Conservation (phyloP, 768 basidiomycete genomes). For the Tricholoma terreum region DNA sequence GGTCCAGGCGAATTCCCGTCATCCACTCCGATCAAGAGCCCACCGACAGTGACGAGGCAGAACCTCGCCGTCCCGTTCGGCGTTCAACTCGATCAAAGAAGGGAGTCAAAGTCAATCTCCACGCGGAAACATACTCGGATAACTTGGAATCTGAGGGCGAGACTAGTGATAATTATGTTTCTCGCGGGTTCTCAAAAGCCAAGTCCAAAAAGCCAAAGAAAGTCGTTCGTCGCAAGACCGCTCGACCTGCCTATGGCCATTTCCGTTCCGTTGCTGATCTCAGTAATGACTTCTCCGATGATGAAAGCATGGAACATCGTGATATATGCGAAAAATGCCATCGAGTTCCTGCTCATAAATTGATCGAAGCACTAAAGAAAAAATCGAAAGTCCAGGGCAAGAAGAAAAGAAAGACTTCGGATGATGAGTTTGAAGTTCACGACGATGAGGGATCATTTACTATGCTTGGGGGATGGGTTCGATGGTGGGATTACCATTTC, state of each 20-base stretch:
- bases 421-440: slow-evolving; percentile 51
- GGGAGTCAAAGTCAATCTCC: slow-evolving; percentile 33
- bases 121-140: slow-evolving; percentile 24
- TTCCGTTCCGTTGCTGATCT: slow-evolving; percentile 40
- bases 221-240: slow-evolving; percentile 22
- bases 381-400: slow-evolving; percentile 32
- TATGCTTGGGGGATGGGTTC: slow-evolving; percentile 76
- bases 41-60: slow-evolving; percentile 20
- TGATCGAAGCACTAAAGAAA: slow-evolving; percentile 37
- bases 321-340: slow-evolving; percentile 72
- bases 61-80: slow-evolving; percentile 31
- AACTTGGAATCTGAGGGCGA: slow-evolving; percentile 30
- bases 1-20: slow-evolving; percentile 32
- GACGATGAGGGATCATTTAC: slow-evolving; percentile 53
- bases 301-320: slow-evolving; percentile 58
- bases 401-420: slow-evolving; percentile 37
- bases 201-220: slow-evolving; percentile 20
- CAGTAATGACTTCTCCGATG: slow-evolving; percentile 51
- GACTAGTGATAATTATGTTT: slow-evolving; percentile 22
- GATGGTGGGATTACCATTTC: slow-evolving; percentile 52
- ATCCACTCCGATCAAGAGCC: slow-evolving; percentile 36
- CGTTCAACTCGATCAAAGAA: slow-evolving; percentile 50
- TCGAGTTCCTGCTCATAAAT: slow-evolving; percentile 52
- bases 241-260: slow-evolving; percentile 42
- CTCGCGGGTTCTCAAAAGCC: background rate